Base-by-base conservation (phyloP, 108 stramenopile species). In the Fistulifera solaris region DNA sequence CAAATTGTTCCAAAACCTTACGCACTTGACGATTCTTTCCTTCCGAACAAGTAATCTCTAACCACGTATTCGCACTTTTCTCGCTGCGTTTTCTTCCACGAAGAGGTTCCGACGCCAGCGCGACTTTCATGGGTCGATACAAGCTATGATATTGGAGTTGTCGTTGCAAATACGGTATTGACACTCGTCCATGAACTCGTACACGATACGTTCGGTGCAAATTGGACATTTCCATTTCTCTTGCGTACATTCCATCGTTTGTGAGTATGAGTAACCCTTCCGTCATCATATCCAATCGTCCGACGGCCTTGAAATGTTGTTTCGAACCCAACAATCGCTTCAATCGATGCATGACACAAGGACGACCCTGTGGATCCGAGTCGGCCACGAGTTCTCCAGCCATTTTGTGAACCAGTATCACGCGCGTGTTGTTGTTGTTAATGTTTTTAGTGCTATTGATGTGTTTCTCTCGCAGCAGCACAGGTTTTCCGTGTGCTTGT, bases 21-120 rank as follows among this genome's bases (percentile, higher is more conserved):
- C 87, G 80, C 47, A 89, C 70, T 56, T 83, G 81, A 27, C 87
- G 71, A 67, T 85, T 85, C 44, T 86, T 86, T 2, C 84, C 84
- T 58, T 87, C 80, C 0, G 65, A 57, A 27, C 80, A 82, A 5
- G 85, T 82, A 17, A 87, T 73, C 41, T 71, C 61, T 2, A 87
- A 41, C 87, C 87, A 89, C 1, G 66, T 78, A 42, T 89, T 89
- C 10, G 66, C 35, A 8, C 45, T 40, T 12, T 24, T n/a, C 48
- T 23, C 63, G 28, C 35, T 16, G 5, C 53, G 53, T 19, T 25
- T 31, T 22, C 47, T 31, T 13, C 59, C 48, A 8, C 31, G 31
- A 3, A 35, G 8, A 27, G 43, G 48, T 0, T 41, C 22, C 12
- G 59, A 54, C 62, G 84, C 87, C 2, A 85, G 44, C 21, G 53